Base-by-base conservation (phyloP, 2,329 filamentous ascomycete genomes). In the Neopestalotiopsis sp. region DNA sequence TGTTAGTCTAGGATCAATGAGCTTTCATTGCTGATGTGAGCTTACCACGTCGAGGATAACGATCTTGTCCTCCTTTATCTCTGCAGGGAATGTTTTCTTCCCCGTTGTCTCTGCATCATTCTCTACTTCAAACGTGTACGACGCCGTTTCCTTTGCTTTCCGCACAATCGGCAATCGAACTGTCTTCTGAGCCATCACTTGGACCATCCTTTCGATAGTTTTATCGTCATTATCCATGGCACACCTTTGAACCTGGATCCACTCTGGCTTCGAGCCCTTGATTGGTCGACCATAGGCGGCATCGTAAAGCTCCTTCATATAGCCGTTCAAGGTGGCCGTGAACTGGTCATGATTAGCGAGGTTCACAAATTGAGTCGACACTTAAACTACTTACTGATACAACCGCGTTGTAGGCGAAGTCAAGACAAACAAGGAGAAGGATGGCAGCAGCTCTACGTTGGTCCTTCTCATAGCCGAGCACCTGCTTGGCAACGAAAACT, bases 331-430 rank as follows among this genome's bases (percentile, higher is more conserved):
- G 9, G 59, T 68, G 32, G 59, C 66, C 59, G 66, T 64, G 49
- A 64, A 58, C 66, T 68, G 59, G 17, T 20, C 3, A 59, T 2
- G 42, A 24, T 32, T n/a, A 64, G 59, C 1, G 28, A 28, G 2
- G 4, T 62, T n/a, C 30, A 10, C 28, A 62, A 34, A 13, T 34
- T 1, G 24, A 34, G 10, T 2, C n/a, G 38, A 62, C 10, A 13
- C 59, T 32, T 38, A 24, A 20, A 17, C 12, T 3, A 58, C 66
- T 64, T 28, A 68, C 66, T 56, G 66, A 52, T 28, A 64, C 42
- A 12, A 68, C 66, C 3, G 59, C 38, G 34, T 68, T 68, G 42
- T 68, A 68, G 60, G 66, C 66, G 30, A 68, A 68, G 32, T 68
- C 66, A 10, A 68, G 66, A 58, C 59, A 64, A 20, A 68, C 49